Evolutionary conservation across 192 early-diverging fungal genomes (phyloP).

Genomic region (Coemansia sp.): DNA sequence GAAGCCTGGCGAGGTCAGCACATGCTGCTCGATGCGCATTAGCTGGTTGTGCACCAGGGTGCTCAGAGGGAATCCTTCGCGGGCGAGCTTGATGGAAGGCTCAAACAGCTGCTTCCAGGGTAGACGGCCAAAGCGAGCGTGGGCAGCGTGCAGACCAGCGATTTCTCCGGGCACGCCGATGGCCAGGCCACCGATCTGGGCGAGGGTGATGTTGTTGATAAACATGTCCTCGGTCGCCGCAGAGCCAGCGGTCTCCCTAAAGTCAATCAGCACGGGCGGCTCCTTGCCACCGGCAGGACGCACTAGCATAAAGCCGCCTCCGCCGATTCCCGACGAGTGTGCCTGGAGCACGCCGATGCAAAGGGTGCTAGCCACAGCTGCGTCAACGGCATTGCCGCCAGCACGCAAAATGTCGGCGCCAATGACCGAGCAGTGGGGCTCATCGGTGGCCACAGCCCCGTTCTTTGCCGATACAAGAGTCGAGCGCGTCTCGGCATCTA

Average conservation of each 20-base stretch:
- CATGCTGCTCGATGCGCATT: constrained; percentile 8
- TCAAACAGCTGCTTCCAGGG: constrained; percentile 77
- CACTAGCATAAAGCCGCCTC: constrained; percentile 92
- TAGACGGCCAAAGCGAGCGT: constrained; percentile 76
- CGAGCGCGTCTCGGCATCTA: constrained; percentile 21
- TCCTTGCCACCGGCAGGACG: constrained; percentile 56
- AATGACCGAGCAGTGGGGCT: constrained; percentile 62
- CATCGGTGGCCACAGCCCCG: constrained; percentile 70
- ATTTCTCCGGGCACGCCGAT: constrained; percentile 88
- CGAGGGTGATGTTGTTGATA: constrained; percentile 61
- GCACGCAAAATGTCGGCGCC: constrained; percentile 71
- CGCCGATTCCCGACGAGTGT: constrained; percentile 88
- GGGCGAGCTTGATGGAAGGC: constrained; percentile 68
- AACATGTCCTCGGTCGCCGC: constrained; percentile 79
- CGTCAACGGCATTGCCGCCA: constrained; percentile 88
- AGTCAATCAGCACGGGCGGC: constrained; percentile 70
- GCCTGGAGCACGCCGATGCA: constrained; percentile 88
- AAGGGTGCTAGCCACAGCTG: constrained; percentile 78
- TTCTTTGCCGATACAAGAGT: constrained; percentile 37
- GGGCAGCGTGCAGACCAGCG: constrained; percentile 77
- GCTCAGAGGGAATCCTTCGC: constrained; percentile 69
- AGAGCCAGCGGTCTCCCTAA: constrained; percentile 79
- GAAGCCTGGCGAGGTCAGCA: constrained; percentile 41
- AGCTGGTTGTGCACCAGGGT: constrained; percentile 48
- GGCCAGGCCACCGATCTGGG: constrained; percentile 68